A percentile compares a stretch with the other conserved stretches of the same genome.
Evolutionary conservation across 164 flowering plant genomes (phyloP).

Genomic region (Brasenia schreberi): DNA sequence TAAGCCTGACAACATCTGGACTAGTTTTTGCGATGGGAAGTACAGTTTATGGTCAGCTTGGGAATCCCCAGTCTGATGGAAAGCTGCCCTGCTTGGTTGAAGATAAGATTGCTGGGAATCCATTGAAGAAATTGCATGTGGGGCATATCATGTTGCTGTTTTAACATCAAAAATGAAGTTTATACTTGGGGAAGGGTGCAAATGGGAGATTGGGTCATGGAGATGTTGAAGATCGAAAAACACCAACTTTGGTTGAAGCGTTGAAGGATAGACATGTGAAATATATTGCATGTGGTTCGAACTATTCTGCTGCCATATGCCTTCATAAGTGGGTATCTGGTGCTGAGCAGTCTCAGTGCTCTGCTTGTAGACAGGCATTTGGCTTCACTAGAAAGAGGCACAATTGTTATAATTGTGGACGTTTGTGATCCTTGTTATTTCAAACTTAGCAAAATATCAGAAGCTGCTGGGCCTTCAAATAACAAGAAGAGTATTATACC

Average conservation of each 20-base stretch:
- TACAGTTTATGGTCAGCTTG: conserved; percentile 31
- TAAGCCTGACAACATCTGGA: conserved; percentile 27
- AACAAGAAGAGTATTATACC: conserved; percentile 47
- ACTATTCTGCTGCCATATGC: conserved; percentile 57
- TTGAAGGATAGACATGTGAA: conserved; percentile 75
- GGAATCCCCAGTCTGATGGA: conserved; percentile 25
- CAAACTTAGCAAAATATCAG: conserved; percentile 46
- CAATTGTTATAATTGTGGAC: conserved; percentile 79
- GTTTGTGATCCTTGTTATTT: conserved; percentile 66
- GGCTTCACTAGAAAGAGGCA: conserved; percentile 77
- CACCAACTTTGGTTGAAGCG: conserved; percentile 56
- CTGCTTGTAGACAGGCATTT: conserved; percentile 72
- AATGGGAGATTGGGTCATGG: conserved; percentile 87
- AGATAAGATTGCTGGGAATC: conserved; percentile 19
- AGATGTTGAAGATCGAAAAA: conserved; percentile 57
- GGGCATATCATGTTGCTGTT: conserved; percentile 68
- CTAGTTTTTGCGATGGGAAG: conserved; percentile 30
- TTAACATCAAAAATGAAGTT: conserved; percentile 66
- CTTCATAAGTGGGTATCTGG: conserved; percentile 79
- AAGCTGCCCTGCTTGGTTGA: conserved; percentile 25
- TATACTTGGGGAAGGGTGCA: conserved; percentile 87
- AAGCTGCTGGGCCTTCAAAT: conserved; percentile 16
- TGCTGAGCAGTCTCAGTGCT: conserved; percentile 68
- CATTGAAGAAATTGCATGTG: conserved; percentile 58
- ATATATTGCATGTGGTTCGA: conserved; percentile 64